A percentile compares a stretch with the other conserved stretches of the same genome.
Conservation (phyloP, 768 basidiomycete genomes). For the Lactarius trivialis region DNA sequence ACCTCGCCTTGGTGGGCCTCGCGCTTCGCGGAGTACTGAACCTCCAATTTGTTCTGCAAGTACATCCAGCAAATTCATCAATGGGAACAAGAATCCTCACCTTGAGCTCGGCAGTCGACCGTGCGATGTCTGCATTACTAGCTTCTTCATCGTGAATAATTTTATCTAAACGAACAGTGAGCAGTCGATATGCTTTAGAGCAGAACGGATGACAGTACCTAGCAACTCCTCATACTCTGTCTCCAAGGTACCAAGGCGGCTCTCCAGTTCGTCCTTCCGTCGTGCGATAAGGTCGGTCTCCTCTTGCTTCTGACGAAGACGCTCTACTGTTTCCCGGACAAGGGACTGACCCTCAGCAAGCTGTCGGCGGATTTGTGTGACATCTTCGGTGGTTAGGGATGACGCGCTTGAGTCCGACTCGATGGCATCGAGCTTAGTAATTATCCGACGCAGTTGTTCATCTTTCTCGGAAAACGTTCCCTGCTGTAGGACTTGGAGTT, state of each 20-base stretch:
- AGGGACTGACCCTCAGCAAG: constrained; percentile 83
- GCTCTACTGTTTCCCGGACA: constrained; percentile 83
- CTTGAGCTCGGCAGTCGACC: constrained; percentile 89
- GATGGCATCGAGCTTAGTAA: constrained; percentile 78
- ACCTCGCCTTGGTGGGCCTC: constrained; percentile 85
- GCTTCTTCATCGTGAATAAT: constrained; percentile 85
- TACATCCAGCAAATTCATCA: constrained; percentile 19
- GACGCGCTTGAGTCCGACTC: constrained; percentile 53
- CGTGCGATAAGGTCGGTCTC: constrained; percentile 82
- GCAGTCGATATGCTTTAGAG: constrained; percentile 15
- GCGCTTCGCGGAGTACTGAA: constrained; percentile 88
- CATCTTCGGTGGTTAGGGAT: constrained; percentile 64
- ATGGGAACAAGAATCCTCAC: constrained; percentile 33
- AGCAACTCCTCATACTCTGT: constrained; percentile 95
- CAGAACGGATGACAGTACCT: constrained; percentile 43
- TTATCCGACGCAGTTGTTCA: constrained; percentile 79
- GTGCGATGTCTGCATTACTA: constrained; percentile 73
- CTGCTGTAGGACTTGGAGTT: constrained; percentile 43
- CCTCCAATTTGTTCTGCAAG: constrained; percentile 81
- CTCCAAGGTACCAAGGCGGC: constrained; percentile 72
- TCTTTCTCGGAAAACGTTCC: constrained; percentile 95
- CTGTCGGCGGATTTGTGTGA: constrained; percentile 78
- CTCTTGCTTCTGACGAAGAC: constrained; percentile 83
- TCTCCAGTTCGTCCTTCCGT: constrained; percentile 83
- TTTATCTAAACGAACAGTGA: constrained; percentile 54